These are phyloP conservation scores for Tricholoma sp. DNA, from an alignment of 768 basidiomycete genomes.

Conservation along the genomic window DNA sequence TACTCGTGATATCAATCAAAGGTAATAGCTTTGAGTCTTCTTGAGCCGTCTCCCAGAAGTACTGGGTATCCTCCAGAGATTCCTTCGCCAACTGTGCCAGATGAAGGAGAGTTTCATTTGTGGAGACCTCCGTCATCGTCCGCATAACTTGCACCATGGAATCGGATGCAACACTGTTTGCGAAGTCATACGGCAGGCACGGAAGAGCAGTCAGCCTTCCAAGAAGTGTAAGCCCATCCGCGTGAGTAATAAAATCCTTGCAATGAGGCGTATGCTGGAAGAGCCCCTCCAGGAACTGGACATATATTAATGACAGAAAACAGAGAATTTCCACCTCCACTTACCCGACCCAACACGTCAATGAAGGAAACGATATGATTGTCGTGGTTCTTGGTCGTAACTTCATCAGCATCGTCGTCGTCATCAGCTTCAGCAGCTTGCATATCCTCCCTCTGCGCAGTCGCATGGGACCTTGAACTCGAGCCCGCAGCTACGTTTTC, in stretches of 20 bases:
- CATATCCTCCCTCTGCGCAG: constrained; percentile 12
- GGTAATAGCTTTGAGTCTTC: constrained; percentile 60
- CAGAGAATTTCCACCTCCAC: constrained; percentile 13
- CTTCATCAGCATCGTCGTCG: constrained; percentile 15
- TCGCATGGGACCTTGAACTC: constrained; percentile 12
- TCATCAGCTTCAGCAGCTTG: constrained; percentile 15
- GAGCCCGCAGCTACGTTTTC: constrained; percentile 14
- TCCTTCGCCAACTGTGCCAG: constrained; percentile 65
- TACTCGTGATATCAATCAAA: constrained; percentile 51
- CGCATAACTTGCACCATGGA: constrained; percentile 86
- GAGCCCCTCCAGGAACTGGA: constrained; percentile 89
- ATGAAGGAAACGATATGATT: constrained; percentile 75
- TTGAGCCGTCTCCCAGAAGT: constrained; percentile 59
- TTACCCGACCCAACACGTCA: constrained; percentile 73
- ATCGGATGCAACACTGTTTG: constrained; percentile 78
- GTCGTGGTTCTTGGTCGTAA: constrained; percentile 52
- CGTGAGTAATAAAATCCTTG: constrained; percentile 77
- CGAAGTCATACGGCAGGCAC: constrained; percentile 86
- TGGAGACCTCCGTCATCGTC: constrained; percentile 84
- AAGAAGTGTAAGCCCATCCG: constrained; percentile 69
- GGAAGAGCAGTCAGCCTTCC: constrained; percentile 77
- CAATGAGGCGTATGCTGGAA: constrained; percentile 90
- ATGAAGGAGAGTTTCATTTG: constrained; percentile 66
- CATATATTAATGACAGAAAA: constrained; percentile 2
- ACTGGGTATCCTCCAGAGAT: constrained; percentile 63